These are phyloP conservation scores for Coprinellus micaceus DNA, from an alignment of 768 basidiomycete genomes.

Conservation along the genomic window DNA sequence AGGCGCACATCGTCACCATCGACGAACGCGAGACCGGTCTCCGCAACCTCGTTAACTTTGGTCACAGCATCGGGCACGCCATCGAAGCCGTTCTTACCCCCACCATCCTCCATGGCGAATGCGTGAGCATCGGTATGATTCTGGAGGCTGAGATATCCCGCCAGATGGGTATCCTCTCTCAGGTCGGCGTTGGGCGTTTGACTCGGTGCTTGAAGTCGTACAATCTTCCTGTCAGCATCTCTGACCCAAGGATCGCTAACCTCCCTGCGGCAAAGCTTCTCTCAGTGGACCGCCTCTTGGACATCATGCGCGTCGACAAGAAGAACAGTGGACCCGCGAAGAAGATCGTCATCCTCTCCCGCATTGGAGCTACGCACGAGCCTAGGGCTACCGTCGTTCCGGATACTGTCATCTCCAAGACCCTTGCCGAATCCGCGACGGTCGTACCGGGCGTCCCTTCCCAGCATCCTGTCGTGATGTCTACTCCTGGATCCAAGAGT, in stretches of 20 bases:
- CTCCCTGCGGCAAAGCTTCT: slow-evolving; percentile 70
- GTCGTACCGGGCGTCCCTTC: slow-evolving; percentile 68
- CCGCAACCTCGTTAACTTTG: slow-evolving; percentile 98
- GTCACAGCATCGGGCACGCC: slow-evolving; percentile 97
- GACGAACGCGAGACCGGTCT: slow-evolving; percentile 97
- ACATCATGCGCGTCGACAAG: slow-evolving; percentile 96
- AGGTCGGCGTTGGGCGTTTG: slow-evolving; percentile 90
- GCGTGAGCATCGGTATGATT: slow-evolving; percentile 93
- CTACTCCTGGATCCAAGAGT: slow-evolving; percentile 94
- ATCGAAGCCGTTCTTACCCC: slow-evolving; percentile 96
- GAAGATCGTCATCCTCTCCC: slow-evolving; percentile 88
- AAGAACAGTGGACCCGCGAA: slow-evolving; percentile 93
- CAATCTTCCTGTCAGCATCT: slow-evolving; percentile 80
- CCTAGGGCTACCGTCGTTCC: slow-evolving; percentile 82
- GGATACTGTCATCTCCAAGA: slow-evolving; percentile 79
- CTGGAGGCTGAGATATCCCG: slow-evolving; percentile 93
- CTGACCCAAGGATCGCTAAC: slow-evolving; percentile 72
- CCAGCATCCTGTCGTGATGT: slow-evolving; percentile 62
- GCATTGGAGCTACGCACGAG: slow-evolving; percentile 91
- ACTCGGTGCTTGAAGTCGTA: slow-evolving; percentile 85
- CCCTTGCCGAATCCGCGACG: slow-evolving; percentile 74
- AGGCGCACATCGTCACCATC: slow-evolving; percentile 94
- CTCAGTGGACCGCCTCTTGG: slow-evolving; percentile 76
- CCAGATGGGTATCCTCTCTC: slow-evolving; percentile 80
- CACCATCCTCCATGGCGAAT: slow-evolving; percentile 92